These are phyloP conservation scores for Colletotrichum paranaense DNA, from an alignment of 2,329 filamentous ascomycete species.

Conservation along the genomic window DNA sequence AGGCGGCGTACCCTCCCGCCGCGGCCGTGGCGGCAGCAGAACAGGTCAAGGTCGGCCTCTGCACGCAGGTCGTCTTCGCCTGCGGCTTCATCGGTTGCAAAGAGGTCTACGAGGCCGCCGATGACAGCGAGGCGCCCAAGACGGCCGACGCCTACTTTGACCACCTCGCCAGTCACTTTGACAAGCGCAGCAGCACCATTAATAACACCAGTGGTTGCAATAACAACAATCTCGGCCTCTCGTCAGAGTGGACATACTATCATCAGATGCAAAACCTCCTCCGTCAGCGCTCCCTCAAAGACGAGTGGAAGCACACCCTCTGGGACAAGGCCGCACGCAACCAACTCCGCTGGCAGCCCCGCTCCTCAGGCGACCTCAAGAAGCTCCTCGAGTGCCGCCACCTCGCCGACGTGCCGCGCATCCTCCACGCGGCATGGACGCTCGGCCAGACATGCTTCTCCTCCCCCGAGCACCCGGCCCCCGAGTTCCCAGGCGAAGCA, in stretches of 20 bases:
- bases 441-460: constrained; percentile 55
- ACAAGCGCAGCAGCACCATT: constrained; percentile 50
- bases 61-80: constrained; percentile 56
- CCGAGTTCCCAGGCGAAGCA: constrained; percentile 30
- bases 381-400: constrained; percentile 58
- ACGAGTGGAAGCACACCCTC: constrained; percentile 57
- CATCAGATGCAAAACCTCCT: constrained; percentile 57
- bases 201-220: constrained; percentile 52
- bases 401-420: constrained; percentile 51
- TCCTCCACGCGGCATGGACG: constrained; percentile 57
- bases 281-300: constrained; percentile 55
- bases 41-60: constrained; percentile 53
- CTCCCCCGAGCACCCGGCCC: constrained; percentile 36
- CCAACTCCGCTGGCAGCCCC: constrained; percentile 52
- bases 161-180: constrained; percentile 59
- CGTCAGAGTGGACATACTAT: constrained; percentile 54
- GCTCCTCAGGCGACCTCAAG: constrained; percentile 55
- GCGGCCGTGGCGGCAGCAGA: constrained; percentile 45
- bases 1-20: constrained; percentile 41
- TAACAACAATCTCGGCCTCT: constrained; percentile 39
- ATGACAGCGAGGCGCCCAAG: constrained; percentile 48
- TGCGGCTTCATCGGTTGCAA: constrained; percentile 56
- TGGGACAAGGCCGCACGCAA: constrained; percentile 57
- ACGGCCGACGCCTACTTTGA: constrained; percentile 58
- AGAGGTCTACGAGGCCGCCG: constrained; percentile 54